Evolutionary conservation across 352 stramenopile genomes (phyloP), one percentile per base, ranked within the genome.

Genomic region (Bremia lactucae): DNA sequence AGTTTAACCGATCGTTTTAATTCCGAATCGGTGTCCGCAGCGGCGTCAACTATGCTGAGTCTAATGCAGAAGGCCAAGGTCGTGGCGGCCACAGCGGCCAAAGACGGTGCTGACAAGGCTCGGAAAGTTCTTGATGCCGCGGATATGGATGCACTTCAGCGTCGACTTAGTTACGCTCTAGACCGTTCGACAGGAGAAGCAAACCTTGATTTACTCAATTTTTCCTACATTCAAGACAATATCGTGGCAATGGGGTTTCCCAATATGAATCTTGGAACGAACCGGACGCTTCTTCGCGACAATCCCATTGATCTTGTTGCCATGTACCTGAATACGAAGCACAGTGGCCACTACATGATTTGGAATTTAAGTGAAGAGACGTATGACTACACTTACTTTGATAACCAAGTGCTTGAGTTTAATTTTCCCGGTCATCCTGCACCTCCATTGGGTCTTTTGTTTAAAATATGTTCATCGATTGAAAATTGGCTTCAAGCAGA

Each of bases 301-400:
- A 95, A 95, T 54, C 76, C 81, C 18, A 94, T 95, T 56, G 81
- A 95, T 33, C 50, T 92, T 22, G 83, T 99, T 13, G 72, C 84
- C 18, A 89, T 95, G 56, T 93, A 98, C 57, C 62, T 99, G n/a
- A 83, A 96, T 52, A 74, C 79, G 14, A 83, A 90, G 46, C 96
- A 99, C 52, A 63, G 63, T 9, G 88, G 88, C n/a, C 75, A 96
- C 48, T 98, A 95, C 62, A 97, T 99, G 88, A 95, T 98, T 45
- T 98, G 91, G 89, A 99, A 99, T 66, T 59, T 98, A 13, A 97
- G 81, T 46, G 95, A 99, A 72, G 90, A 98, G 42, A 78, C 84
- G 21, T 98, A 98, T 65, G 94, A 98, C 65, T 92, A 95, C 48
- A 53, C 66, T 10, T 79, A 89, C 43, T 96, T 98, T 46, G 80